Evolutionary conservation across 2,329 filamentous ascomycete species (phyloP), one percentile per base, ranked within the genome.

Genomic region (Exophiala mesophila): DNA sequence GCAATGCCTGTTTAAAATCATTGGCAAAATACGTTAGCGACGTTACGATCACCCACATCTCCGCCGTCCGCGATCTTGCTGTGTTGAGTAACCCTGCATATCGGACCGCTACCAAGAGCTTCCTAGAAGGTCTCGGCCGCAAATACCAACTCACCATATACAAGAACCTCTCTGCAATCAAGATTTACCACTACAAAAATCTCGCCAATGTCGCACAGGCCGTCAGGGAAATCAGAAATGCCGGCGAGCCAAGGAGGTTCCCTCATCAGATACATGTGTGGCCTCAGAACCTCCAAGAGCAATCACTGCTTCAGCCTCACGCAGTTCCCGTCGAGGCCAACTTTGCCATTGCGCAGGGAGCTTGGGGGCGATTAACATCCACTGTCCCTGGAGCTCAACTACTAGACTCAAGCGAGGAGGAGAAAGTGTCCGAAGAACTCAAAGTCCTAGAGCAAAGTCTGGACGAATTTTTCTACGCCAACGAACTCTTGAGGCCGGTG

Each of bases 131-230:
- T 5, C 26, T 51, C 3, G 38, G 42, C 16, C 41, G 38, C 28
- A 51, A 46, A 26, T 46, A 45, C 33, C 41, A 39, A 16, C 38
- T 48, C n/a, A 31, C 21, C 18, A 51, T 51, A 26, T 15, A 28
- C 13, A 9, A 36, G 16, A 30, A 30, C 12, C n/a, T 30, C 8
- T 16, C 36, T 3, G 15, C 20, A 8, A 43, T 51, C 24, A 45
- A 36, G 19, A 33, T 51, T 3, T 18, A 45, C 9, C 39, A 51
- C 24, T 15, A 20, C 19, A 29, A 31, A 13, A 32, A 36, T 9
- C 39, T 17, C 2, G 34, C 31, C 21, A 20, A 23, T 8, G 45
- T 39, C n/a, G 37, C 45, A 9, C 48, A 51, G 32, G 48, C 45
- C 10, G 44, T 37, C 12, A 30, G 45, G 5, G 48, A 48, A 32